These are phyloP conservation scores for Exophiala aquamarina DNA, from an alignment of 2,329 filamentous ascomycete genomes.

Conservation along the genomic window DNA sequence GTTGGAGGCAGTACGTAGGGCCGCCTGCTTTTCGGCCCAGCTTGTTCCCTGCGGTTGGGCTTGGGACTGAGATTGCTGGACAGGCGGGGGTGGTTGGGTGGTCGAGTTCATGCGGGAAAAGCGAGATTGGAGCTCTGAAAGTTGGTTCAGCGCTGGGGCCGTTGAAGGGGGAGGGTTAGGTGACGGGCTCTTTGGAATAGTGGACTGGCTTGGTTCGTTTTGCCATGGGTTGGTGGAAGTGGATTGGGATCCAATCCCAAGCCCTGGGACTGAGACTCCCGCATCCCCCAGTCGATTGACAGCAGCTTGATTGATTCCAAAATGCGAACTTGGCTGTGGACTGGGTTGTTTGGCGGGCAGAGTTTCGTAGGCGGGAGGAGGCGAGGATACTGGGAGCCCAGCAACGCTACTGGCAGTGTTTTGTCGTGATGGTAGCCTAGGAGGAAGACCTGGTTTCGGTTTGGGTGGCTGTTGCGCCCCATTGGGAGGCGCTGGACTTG, in stretches of 20 bases:
- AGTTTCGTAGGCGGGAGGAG: slow-evolving; percentile 29
- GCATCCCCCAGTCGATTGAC: slow-evolving; percentile 67
- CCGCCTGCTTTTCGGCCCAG: slow-evolving; percentile 62
- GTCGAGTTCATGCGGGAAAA: slow-evolving; percentile 57
- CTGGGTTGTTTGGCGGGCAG: slow-evolving; percentile 24
- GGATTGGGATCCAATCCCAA: slow-evolving; percentile 63
- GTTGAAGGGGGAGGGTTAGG: slow-evolving; percentile 9
- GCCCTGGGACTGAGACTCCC: slow-evolving; percentile 73
- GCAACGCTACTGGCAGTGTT: slow-evolving; percentile 48
- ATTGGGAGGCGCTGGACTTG: slow-evolving; percentile 27
- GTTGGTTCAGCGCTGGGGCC: slow-evolving; percentile 40
- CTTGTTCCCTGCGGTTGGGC: slow-evolving; percentile 39
- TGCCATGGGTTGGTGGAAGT: slow-evolving; percentile 20
- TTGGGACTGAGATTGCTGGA: slow-evolving; percentile 17
- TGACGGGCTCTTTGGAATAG: slow-evolving; percentile 31
- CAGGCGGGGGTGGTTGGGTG: too few relatives aligned
- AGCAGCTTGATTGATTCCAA: slow-evolving; percentile 58
- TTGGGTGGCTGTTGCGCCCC: slow-evolving; percentile 32
- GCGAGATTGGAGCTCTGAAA: slow-evolving; percentile 67
- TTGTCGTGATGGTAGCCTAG: slow-evolving; percentile 69
- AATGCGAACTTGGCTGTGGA: slow-evolving; percentile 33
- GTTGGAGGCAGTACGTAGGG: slow-evolving; percentile 59
- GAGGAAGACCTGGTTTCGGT: slow-evolving; percentile 60
- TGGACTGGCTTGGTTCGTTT: slow-evolving; percentile 33
- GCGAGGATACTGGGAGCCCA: slow-evolving; percentile 39